Percentiles rank a stretch among this genome's conserved stretches.
These are phyloP conservation scores for Centella asiatica DNA, from an alignment of 129 eudicot species.

Conservation along the genomic window DNA sequence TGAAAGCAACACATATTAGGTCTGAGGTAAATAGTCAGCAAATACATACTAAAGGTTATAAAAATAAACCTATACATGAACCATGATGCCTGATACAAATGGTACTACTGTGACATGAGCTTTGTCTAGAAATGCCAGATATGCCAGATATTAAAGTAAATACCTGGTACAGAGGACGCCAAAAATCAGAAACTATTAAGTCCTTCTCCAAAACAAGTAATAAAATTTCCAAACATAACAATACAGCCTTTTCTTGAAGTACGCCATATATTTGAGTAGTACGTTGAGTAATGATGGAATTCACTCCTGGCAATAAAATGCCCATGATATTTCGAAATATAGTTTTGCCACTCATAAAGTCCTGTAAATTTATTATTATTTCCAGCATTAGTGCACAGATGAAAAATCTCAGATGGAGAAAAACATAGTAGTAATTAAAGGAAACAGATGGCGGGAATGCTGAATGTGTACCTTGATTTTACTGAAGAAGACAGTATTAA, in stretches of 20 bases:
- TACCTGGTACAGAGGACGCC: constrained; percentile 98
- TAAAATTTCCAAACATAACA: constrained; percentile 58
- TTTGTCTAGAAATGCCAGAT: neutral
- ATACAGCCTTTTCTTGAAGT: constrained; percentile 82
- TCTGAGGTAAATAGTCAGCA: too few relatives aligned
- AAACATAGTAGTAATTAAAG: too few relatives aligned
- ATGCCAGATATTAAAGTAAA: neutral
- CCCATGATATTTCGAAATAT: constrained; percentile 81
- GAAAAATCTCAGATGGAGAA: neutral
- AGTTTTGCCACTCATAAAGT: constrained; percentile 94
- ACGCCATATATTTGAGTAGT: constrained; percentile 72
- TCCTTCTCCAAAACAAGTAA: constrained; percentile 82
- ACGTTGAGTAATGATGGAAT: constrained; percentile 68
- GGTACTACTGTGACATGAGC: neutral
- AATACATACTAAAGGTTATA: too few relatives aligned
- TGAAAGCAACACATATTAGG: too few relatives aligned
- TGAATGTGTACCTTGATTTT: too few relatives aligned
- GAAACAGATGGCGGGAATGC: too few relatives aligned
- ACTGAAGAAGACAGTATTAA: too few relatives aligned
- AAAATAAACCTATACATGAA: neutral
- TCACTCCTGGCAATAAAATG: constrained; percentile 82
- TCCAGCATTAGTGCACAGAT: neutral
- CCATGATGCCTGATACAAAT: neutral
- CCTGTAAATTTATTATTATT: constrained; percentile 45
- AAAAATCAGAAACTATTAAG: constrained; percentile 60